Evolutionary conservation across 2,329 filamentous ascomycete genomes (phyloP).

Genomic region (Fusarium torreyae): DNA sequence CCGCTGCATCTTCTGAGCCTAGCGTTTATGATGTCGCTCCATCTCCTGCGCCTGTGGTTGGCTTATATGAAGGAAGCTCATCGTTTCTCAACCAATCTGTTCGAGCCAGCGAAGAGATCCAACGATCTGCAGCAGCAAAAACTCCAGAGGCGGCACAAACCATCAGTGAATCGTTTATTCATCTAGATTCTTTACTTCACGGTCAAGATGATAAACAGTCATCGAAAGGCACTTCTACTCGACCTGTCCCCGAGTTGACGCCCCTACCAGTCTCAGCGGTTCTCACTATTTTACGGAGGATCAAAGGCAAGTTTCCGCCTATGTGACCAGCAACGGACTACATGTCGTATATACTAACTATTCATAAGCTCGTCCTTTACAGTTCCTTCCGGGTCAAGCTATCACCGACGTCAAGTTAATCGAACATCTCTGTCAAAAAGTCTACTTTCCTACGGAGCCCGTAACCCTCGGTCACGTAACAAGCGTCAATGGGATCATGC

Average conservation of each 20-base stretch:
- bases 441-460: constrained; percentile 41
- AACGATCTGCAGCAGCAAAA: constrained; percentile 23
- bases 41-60: background rate
- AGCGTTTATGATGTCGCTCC: constrained; percentile 4
- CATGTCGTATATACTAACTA: background rate
- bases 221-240: background rate
- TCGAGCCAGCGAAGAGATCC: constrained; percentile 31
- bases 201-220: background rate
- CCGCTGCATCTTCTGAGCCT: constrained; percentile 8
- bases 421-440: constrained; percentile 35
- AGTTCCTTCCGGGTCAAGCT: constrained; percentile 31
- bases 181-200: constrained; percentile 21
- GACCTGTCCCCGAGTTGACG: constrained; percentile 9
- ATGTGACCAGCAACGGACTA: fast-evolving
- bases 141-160: constrained; percentile 33
- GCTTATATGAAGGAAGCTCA: constrained; percentile 38
- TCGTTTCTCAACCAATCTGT: constrained; percentile 40
- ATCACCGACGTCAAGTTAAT: constrained; percentile 25
- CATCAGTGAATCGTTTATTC: constrained; percentile 32
- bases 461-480: constrained; percentile 34
- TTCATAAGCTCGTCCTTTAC: constrained; percentile 2
- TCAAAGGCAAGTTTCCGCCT: constrained; percentile 11
- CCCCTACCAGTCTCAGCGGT: constrained; percentile 24
- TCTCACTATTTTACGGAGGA: constrained; percentile 21
- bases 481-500: constrained; percentile 34